Conservation (phyloP, 148 eudicot genomes). For the Pouteria glomerata region DNA sequence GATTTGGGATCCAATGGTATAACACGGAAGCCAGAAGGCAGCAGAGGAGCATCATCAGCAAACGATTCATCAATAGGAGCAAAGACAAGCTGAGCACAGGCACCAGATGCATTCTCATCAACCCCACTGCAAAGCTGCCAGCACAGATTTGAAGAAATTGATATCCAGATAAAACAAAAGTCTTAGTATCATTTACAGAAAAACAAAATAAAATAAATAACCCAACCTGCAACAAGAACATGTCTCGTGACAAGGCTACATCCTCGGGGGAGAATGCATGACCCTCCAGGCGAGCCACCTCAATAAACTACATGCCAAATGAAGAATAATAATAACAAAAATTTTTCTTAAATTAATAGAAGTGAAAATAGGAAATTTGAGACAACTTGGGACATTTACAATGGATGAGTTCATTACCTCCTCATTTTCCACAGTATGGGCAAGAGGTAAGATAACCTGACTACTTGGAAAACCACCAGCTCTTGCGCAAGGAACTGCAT, state of each 20-base stretch:
- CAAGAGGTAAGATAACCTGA: slow-evolving; percentile 56
- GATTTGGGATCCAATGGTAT: slow-evolving; percentile 5
- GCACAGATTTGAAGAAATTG: background rate
- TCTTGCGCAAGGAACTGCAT: slow-evolving; percentile 43
- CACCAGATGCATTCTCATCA: background rate
- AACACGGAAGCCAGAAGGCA: background rate
- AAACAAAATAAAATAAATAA: background rate
- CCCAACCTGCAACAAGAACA: slow-evolving; percentile 49
- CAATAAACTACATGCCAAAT: slow-evolving; percentile 27
- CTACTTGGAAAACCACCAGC: slow-evolving; percentile 47
- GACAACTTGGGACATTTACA: background rate
- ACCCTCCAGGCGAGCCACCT: slow-evolving; percentile 51
- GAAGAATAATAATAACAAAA: background rate
- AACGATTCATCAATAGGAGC: background rate
- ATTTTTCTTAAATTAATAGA: background rate
- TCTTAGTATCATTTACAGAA: background rate
- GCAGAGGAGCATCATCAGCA: background rate
- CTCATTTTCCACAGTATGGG: slow-evolving; percentile 49
- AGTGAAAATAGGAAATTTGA: background rate
- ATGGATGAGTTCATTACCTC: slow-evolving; percentile 32
- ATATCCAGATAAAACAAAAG: background rate
- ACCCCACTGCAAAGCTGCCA: slow-evolving; percentile 1
- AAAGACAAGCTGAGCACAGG: background rate
- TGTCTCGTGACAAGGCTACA: slow-evolving; percentile 37
- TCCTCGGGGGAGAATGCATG: slow-evolving; percentile 50